These are phyloP conservation scores for Hericium erinaceus DNA, from an alignment of 768 basidiomycete species.

Conservation along the genomic window DNA sequence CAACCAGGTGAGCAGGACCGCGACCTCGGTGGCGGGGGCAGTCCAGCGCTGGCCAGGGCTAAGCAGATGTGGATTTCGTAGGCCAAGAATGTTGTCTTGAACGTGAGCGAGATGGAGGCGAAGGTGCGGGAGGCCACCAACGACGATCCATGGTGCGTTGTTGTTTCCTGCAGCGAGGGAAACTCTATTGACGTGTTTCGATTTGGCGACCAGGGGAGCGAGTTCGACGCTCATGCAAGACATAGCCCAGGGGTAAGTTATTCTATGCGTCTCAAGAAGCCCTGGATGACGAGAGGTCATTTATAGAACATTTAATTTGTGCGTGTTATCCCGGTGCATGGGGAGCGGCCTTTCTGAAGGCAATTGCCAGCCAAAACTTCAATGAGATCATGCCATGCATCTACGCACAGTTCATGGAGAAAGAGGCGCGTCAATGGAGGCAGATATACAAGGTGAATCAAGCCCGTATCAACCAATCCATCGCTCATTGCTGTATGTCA, in stretches of 20 bases:
- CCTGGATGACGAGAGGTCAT: no score
- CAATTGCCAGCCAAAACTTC: slow-evolving; percentile 71
- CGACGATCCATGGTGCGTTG: slow-evolving; percentile 91
- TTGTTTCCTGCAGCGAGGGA: not conserved
- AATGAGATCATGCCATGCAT: slow-evolving; percentile 99
- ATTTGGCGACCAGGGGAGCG: slow-evolving; percentile 63
- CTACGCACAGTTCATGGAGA: slow-evolving; percentile 93
- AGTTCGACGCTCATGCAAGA: slow-evolving; percentile 98
- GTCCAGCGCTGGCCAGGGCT: not conserved
- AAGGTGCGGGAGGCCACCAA: not conserved
- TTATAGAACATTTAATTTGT: slow-evolving; percentile 98
- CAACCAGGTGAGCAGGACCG: slow-evolving; percentile 59
- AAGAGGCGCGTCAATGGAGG: slow-evolving; percentile 96
- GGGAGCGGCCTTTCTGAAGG: not conserved
- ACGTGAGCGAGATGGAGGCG: slow-evolving; percentile 58
- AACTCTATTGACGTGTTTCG: not conserved
- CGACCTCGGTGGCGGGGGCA: not conserved
- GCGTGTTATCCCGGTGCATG: slow-evolving; percentile 22
- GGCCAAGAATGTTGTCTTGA: slow-evolving; percentile 96
- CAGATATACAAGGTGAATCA: slow-evolving; percentile 89
- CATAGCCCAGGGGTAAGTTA: slow-evolving; percentile 86
- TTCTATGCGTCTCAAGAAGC: not conserved
- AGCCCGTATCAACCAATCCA: not conserved
- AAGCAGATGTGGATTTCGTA: slow-evolving; percentile 18
- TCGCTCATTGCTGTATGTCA: not conserved